Evolutionary conservation across 1,284 basidiomycete species (phyloP).

Genomic region (Rhodotorula sp.): DNA sequence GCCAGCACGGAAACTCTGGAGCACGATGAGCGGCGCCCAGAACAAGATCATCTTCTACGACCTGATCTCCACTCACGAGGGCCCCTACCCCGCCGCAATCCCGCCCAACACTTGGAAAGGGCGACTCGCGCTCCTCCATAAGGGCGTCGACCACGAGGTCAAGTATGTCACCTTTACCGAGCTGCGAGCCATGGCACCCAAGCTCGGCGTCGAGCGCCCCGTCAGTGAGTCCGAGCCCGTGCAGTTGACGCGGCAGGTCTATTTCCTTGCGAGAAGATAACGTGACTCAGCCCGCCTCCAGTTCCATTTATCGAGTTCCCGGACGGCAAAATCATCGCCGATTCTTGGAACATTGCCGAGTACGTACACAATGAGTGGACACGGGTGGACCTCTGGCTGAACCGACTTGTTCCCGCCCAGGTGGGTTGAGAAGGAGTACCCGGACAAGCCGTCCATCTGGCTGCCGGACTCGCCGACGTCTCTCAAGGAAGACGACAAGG

Average conservation of each 20-base stretch:
- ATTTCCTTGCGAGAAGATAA: background rate
- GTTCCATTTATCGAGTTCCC: slow-evolving; percentile 23
- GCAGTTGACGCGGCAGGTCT: background rate
- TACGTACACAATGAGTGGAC: background rate
- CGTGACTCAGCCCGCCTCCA: background rate
- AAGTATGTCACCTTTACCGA: slow-evolving; percentile 27
- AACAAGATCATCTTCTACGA: slow-evolving; percentile 33
- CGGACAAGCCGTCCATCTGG: slow-evolving; percentile 24
- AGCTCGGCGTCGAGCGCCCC: slow-evolving; percentile 16
- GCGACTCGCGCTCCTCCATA: slow-evolving; percentile 18
- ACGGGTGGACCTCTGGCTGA: too few species aligned
- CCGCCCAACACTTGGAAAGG: slow-evolving; percentile 28
- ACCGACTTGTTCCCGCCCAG: background rate
- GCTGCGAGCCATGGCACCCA: slow-evolving; percentile 1
- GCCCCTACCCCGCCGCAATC: slow-evolving; percentile 10
- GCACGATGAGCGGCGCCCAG: slow-evolving; percentile 28
- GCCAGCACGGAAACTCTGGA: background rate
- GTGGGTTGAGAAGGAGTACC: slow-evolving; percentile 27
- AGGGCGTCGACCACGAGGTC: slow-evolving; percentile 25
- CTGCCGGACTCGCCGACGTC: slow-evolving; percentile 11
- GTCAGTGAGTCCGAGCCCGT: slow-evolving; percentile 3
- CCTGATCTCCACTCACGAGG: slow-evolving; percentile 18
- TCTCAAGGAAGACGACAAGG: background rate
- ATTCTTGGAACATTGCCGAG: slow-evolving; percentile 31
- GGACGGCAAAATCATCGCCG: slow-evolving; percentile 15